A percentile compares a stretch with the other conserved stretches of the same genome.
Conservation (phyloP, 139 green algal genomes). For the Mychonastes homosphaera region DNA sequence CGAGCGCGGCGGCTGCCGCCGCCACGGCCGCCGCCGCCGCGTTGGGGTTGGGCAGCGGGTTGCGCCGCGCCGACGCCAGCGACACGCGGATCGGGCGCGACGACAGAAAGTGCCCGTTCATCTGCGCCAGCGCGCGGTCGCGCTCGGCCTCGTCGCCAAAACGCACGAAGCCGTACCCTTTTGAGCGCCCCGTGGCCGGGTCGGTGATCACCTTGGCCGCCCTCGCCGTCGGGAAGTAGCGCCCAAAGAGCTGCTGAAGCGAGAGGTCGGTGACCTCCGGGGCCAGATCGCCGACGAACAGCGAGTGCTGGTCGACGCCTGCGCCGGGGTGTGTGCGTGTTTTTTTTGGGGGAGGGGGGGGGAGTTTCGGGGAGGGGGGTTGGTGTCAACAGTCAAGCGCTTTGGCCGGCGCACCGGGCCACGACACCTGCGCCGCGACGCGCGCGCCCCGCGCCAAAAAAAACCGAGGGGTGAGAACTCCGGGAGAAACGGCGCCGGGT, state of each 20-base stretch:
- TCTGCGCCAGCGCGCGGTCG: constrained; percentile 70
- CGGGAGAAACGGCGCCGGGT: no score
- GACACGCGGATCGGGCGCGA: constrained; percentile 64
- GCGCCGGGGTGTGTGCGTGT: no score
- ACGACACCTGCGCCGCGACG: no score
- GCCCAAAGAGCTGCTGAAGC: constrained; percentile 75
- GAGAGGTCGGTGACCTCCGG: constrained; percentile 83
- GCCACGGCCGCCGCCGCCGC: constrained; percentile 2
- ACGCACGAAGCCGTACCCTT: constrained; percentile 94
- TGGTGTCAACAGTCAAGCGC: no score
- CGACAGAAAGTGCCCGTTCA: constrained; percentile 71
- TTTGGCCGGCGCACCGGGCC: no score
- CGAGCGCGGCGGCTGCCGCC: constrained; percentile 1
- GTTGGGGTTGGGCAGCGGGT: no score
- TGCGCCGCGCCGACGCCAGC: constrained; percentile 48
- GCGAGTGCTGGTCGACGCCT: no score
- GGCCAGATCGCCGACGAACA: constrained; percentile 91
- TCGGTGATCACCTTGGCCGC: constrained; percentile 85
- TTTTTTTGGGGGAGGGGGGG: no score
- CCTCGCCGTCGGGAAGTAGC: constrained; percentile 68
- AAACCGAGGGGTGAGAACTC: no score
- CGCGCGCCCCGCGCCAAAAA: no score
- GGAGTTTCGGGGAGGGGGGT: no score
- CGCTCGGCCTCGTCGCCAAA: constrained; percentile 74
- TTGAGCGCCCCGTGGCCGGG: constrained; percentile 62